Evolutionary conservation across 257 asterid genomes (phyloP).

Genomic region (Rauvolfia tetraphylla): DNA sequence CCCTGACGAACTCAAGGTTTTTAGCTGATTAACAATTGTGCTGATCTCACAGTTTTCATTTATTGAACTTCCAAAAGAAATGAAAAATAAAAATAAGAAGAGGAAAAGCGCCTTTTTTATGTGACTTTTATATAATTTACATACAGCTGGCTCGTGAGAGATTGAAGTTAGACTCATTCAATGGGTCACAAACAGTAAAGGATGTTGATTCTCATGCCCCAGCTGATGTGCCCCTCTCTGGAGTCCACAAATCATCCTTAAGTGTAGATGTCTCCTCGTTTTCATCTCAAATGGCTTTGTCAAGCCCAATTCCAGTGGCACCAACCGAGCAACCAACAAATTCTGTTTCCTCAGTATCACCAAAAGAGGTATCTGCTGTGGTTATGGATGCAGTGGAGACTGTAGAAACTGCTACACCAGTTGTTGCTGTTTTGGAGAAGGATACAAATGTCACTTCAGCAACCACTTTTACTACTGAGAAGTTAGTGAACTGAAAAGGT

Average conservation of each 20-base stretch:
- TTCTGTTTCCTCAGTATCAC: slow-evolving; percentile 44
- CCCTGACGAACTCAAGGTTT: slow-evolving; percentile 89
- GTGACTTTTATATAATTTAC: slow-evolving; percentile 18
- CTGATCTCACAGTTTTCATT: slow-evolving; percentile 12
- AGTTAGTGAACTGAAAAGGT: slow-evolving; percentile 23
- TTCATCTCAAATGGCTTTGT: slow-evolving; percentile 30
- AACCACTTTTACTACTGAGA: slow-evolving; percentile 35
- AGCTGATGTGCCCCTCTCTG: slow-evolving; percentile 41
- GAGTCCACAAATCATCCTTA: slow-evolving; percentile 36
- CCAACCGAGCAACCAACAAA: slow-evolving; percentile 36
- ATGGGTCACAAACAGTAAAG: slow-evolving; percentile 35
- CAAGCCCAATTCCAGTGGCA: slow-evolving; percentile 59
- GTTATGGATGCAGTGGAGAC: slow-evolving; percentile 31
- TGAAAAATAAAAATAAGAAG: neutral
- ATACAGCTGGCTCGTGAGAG: slow-evolving; percentile 72
- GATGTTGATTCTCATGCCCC: slow-evolving; percentile 35
- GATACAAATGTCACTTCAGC: slow-evolving; percentile 28
- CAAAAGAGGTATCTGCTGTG: slow-evolving; percentile 39
- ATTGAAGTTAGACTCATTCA: slow-evolving; percentile 28
- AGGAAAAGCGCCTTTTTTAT: neutral
- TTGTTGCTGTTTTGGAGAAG: slow-evolving; percentile 32
- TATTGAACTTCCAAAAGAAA: neutral
- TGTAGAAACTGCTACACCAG: slow-evolving; percentile 40
- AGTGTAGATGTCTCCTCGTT: slow-evolving; percentile 33
- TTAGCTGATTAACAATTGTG: slow-evolving; percentile 25